Evolutionary conservation across 2,329 filamentous ascomycete genomes (phyloP), one percentile per base, ranked within the genome.

Genomic region (Penicillium sp.): DNA sequence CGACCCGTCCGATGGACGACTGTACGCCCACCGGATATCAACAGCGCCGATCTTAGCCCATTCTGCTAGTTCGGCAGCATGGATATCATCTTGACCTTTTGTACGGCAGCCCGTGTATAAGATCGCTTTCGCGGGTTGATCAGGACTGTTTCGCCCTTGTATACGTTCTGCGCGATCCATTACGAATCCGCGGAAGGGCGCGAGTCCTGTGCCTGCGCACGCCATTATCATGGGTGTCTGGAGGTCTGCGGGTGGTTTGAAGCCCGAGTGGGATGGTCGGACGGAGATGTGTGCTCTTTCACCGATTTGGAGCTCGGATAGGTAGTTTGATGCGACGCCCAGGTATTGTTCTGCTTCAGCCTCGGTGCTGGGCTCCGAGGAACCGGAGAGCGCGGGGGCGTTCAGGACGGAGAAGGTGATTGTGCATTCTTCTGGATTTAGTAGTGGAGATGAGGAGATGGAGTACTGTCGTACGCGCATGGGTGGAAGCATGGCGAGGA

Each of bases 391-490:
- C 0, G 86, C 81, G 0, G 83, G 81, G 2, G 77, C 78, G 48
- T 87, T 80, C 50, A 90, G 80, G 1, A 92, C 81, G 3, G 82
- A 81, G 75, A 89, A 91, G 3, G 88, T 91, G 26, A 93, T 80
- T 0, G 87, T 86, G 50, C 83, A 82, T 56, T 79, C 79, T 11
- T 75, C 76, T 0, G 83, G 78, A 59, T 87, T 81, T 60, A 77
- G 79, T 0, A 90, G 78, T 0, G 89, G 88, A 0, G 89, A 90
- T 0, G 89, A 91, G 0, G 89, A 91, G 67, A 93, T 91, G 31
- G 86, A 90, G 77, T 92, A 92, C 71, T 90, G 87, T n/a, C 89
- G 83, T 39, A 90, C 81, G 27, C 89, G 86, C 86, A 95, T 90
- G 0, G 90, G 87, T 1, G 89, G 88, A 0, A 92, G 82, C 80